Base-by-base conservation (phyloP, 2,329 filamentous ascomycete species). In the Grosmannia clavigera region DNA sequence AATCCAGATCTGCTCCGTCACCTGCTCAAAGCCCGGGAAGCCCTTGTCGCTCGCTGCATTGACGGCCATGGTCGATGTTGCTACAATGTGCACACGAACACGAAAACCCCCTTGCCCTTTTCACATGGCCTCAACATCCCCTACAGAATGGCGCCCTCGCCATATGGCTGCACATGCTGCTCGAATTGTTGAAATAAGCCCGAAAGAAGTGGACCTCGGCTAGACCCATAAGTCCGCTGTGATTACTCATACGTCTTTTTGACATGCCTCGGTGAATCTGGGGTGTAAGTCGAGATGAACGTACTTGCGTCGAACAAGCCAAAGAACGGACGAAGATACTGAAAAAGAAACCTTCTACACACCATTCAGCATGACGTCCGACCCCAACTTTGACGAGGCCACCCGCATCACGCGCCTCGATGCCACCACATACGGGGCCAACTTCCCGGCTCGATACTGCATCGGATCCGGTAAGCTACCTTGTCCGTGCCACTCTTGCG, bases 391-490 rank as follows among this genome's bases (percentile, higher is more conserved):
- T 29, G 57, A 31, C n/a, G 46, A 52, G n/a, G 57, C 57, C 22
- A 52, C 48, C 12, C 19, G 12, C n/a, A 27, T 52, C n/a, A 29
- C 46, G 1, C 31, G 48, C 5, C 57, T 58, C 46, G 57, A 58
- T 31, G 57, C 29, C 14, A 52, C 11, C n/a, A 52, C 57, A 4
- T 58, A 58, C 5, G 33, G 14, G 5, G 46, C 46, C 31, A 35
- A 35, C 11, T 58, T 58, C n/a, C 57, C 57, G 12, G n/a, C 46
- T 4, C n/a, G 29, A 11, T 58, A 52, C 56, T 58, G 57, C 57
- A 59, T 59, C 31, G 57, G 57, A 1, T 59, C 57, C 3, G 57
- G 57, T 55, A 16, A 29, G 48, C 25, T 29, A 1, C 25, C 10
- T 19, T 10, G 12, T 10, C 35, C 35, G 9, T 35, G 5, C 3